Base-by-base conservation (phyloP, 352 stramenopile genomes). In the Globisporangium lucens region DNA sequence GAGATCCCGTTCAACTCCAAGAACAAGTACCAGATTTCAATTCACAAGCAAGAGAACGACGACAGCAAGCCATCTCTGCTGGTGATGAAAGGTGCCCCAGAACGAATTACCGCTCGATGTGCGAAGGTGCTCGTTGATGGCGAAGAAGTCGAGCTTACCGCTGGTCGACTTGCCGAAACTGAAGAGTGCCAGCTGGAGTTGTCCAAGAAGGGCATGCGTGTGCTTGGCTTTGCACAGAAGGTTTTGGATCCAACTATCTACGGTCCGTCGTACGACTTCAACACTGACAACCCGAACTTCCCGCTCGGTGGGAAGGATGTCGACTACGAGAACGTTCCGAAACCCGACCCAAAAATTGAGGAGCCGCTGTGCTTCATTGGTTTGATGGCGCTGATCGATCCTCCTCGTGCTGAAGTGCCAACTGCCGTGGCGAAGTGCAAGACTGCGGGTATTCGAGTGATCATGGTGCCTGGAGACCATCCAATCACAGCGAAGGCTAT, bases 351-450 rank as follows among this genome's bases (percentile, higher is more conserved):
- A 75, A 97, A 91, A 71, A 94, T 79, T 66, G 89, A 84, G 79
- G 83, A 89, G 63, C 80, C 70, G 3, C 68, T 87, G 60, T 96
- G 89, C 33, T 98, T 98, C 58, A 92, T 99, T 71, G 97, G 96
- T 56, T 78, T 99, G 65, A 98, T 98, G 79, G 95, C 95, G 8
- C 83, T 99, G 30, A 98, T 98, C 67, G 97, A 99, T 71, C 97
- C 97, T 12, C 97, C 97, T 35, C 95, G 97, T 67, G 65, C 81
- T 4, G 85, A 94, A 65, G 94, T 98, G 3, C 83, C 89, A 1
- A 79, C 83, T 41, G 93, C 94, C 8, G 89, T 98, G 8, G 83
- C 78, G 2, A 95, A 97, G 66, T 98, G 90, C 75, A 97, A 98
- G 62, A 93, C 77, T 13, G 92, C 93, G 10, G 94, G 94, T 24